Base-by-base conservation (phyloP, 345 rosid genomes). In the Durio zibethinus region DNA sequence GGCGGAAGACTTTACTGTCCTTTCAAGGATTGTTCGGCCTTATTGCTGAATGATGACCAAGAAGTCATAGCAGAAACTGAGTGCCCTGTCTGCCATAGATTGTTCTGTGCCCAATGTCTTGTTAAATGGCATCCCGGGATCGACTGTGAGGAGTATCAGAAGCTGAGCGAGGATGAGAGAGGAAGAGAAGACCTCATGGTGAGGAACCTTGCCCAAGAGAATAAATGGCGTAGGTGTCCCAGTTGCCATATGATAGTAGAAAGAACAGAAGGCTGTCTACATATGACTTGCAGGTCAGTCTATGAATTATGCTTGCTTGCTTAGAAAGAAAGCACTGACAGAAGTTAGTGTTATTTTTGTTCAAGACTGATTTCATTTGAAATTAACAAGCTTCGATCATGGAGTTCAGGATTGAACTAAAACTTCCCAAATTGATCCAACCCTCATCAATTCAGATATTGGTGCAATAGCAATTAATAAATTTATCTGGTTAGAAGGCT, bases 111-210 rank as follows among this genome's bases (percentile, higher is more conserved):
- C 0, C 48, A 66, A 36, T 91, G 93, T 12, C 82, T 61, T 23
- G 90, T 83, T 23, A 71, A 88, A 43, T 91, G 93, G 94, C 93
- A 91, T 77, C 10, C 84, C 0, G 88, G 72, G 75, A 73, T 86
- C 3, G 66, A 56, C 1, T 89, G 93, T 20, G 72, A 60, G 27
- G 79, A 84, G 75, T 88, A 77, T 80, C 86, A 81, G 83, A 83
- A 63, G 56, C 59, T 88, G 80, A 75, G 52, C 1, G 84, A 85
- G 43, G 77, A 68, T 42, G 89, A 89, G 59, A 83, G 88, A 76
- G 89, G 64, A 16, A 79, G 72, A 35, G 86, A 83, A 42, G 89
- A 91, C 74, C 76, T 80, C 0, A 59, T 88, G 86, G 27, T 89
- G 63, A 84, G 77, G 87, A 75, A 85, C 8, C 78, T 90, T 29